Evolutionary conservation across 1,139 yeast genomes (phyloP).

Genomic region (Candida pseudocylindracea): DNA sequence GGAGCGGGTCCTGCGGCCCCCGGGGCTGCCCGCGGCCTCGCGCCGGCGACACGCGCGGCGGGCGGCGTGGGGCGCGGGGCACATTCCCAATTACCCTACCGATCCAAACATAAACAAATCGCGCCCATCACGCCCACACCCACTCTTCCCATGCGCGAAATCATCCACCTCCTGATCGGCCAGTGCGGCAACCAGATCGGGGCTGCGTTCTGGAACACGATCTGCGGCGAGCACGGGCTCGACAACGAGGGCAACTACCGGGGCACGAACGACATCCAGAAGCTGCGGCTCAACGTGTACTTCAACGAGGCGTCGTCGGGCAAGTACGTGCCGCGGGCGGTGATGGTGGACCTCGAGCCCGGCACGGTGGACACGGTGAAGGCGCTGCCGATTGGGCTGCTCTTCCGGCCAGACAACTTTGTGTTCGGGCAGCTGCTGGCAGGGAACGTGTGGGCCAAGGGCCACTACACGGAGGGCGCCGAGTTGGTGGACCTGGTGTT

Average conservation of each 20-base stretch:
- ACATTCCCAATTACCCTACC: neutral
- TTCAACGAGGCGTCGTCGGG: constrained; percentile 48
- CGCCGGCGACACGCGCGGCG: too few relatives aligned
- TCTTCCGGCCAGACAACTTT: constrained; percentile 81
- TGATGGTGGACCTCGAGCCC: constrained; percentile 80
- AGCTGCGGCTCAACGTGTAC: constrained; percentile 25
- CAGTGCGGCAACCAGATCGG: constrained; percentile 99
- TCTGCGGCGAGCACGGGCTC: constrained; percentile 91
- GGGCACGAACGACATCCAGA: constrained; percentile 48
- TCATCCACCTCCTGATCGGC: constrained; percentile 85
- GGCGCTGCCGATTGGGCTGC: constrained; percentile 53
- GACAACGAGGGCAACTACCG: constrained; percentile 65
- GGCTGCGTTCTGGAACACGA: constrained; percentile 96
- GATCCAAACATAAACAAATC: neutral
- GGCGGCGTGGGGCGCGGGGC: too few relatives aligned
- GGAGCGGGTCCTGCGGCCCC: too few relatives aligned
- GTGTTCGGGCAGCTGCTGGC: constrained; percentile 84
- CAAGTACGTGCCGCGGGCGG: constrained; percentile 85
- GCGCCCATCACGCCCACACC: neutral
- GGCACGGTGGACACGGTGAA: constrained; percentile 78
- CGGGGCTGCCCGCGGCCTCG: too few relatives aligned
- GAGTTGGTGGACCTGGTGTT: constrained; percentile 76
- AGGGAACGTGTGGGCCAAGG: constrained; percentile 93
- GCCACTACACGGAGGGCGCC: constrained; percentile 92
- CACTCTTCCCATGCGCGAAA: neutral